Base-by-base conservation (phyloP, 2,329 filamentous ascomycete genomes). In the Reticulascus tulasneorum region DNA sequence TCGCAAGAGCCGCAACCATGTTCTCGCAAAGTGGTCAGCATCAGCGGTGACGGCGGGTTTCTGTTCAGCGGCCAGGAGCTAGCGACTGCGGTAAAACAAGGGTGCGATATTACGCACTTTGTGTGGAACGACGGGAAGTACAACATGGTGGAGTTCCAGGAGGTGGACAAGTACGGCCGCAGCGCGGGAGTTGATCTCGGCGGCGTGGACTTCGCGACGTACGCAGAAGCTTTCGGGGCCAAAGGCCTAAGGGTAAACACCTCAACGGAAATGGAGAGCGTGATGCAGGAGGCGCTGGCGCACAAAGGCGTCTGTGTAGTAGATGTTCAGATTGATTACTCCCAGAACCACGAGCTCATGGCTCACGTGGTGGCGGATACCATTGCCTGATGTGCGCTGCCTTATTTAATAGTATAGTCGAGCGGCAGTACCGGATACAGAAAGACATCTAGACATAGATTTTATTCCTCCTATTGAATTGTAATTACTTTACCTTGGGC, bases 141-240 rank as follows among this genome's bases (percentile, higher is more conserved):
- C 50, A 71, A 71, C 47, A 71, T 71, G 67, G 65, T 71, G 5
- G 62, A 70, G 51, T 71, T 71, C 47, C 67, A 71, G 44, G 67
- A 71, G 51, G 64, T 67, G 38, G 60, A 66, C 50, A 71, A 71
- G 50, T 71, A 71, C 46, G 66, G 66, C 4, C 56, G 67, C 18
- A 60, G 54, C 19, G 55, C 55, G 7, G 67, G 67, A 12, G 62
- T 71, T 35, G 58, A 61, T 23, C 52, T 71, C 3, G 56, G 67
- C 1, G 67, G 67, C 1, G 62, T 71, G 3, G 67, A 71, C 35
- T 71, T 71, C 44, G 66, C 64, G 37, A 63, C 60, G 43, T 65
- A 64, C 35, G 67, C 66, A 2, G 65, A 69, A 46, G 59, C 59
- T 4, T 71, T 70, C 42, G 67, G 66, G 5, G 67, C 63, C 1